Percentiles rank a stretch among this genome's conserved stretches.
Evolutionary conservation across 176 grass and related monocot species (phyloP).

Genomic region (Avena insularis): DNA sequence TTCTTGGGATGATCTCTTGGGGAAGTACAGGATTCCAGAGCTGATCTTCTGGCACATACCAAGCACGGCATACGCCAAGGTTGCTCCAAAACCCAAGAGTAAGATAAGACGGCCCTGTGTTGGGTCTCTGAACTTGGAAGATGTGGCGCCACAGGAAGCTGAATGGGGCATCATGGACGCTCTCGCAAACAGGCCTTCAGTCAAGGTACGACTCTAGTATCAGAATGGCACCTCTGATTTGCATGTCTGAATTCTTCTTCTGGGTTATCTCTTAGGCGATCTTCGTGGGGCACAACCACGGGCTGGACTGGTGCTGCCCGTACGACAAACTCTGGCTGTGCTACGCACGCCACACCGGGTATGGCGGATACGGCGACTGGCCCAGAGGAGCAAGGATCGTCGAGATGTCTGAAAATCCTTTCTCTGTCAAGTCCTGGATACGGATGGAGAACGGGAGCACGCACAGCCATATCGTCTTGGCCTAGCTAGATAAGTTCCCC

Average conservation of each 20-base stretch:
- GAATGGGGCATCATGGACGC: slow-evolving; percentile 91
- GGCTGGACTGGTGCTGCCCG: slow-evolving; percentile 92
- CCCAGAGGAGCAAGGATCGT: slow-evolving; percentile 75
- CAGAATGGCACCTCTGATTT: background rate
- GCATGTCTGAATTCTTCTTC: background rate
- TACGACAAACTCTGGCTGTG: slow-evolving; percentile 76
- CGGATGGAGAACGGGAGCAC: slow-evolving; percentile 75
- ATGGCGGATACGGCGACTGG: slow-evolving; percentile 83
- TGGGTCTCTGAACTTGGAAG: slow-evolving; percentile 88
- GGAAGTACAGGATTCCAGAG: slow-evolving; percentile 61
- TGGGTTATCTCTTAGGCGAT: slow-evolving; percentile 47
- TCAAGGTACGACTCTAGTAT: slow-evolving; percentile 48
- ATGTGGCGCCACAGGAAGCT: slow-evolving; percentile 64
- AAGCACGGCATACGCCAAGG: slow-evolving; percentile 62
- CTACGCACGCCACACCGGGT: slow-evolving; percentile 80
- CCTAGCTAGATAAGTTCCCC: too few relatives aligned
- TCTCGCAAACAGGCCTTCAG: slow-evolving; percentile 61
- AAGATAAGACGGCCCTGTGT: slow-evolving; percentile 61
- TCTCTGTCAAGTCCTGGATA: slow-evolving; percentile 68
- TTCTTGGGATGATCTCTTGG: background rate
- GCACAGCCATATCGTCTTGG: slow-evolving; percentile 63
- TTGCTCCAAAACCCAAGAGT: slow-evolving; percentile 60
- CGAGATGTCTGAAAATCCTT: slow-evolving; percentile 49
- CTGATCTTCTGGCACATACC: slow-evolving; percentile 95
- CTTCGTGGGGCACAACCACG: slow-evolving; percentile 94